Evolutionary conservation across 1,284 basidiomycete genomes (phyloP), one percentile per base, ranked within the genome.

Genomic region (Moesziomyces sp.): DNA sequence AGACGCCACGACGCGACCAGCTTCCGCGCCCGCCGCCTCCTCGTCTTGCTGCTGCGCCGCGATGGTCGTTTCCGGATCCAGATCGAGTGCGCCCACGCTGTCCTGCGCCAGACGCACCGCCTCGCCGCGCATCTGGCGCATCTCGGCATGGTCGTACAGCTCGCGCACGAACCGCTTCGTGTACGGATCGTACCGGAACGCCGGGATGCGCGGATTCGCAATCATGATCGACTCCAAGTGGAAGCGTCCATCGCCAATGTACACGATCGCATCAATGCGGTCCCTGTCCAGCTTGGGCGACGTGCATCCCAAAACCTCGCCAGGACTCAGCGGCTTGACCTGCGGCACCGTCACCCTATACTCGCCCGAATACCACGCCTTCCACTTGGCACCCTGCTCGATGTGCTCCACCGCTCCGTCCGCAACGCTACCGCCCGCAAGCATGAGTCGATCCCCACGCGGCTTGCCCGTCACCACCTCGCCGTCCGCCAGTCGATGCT

Each of bases 161-260:
- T 99, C 97, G 70, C 93, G 86, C 5, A 96, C 98, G 60, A 99
- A 88, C 80, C 95, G 95, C 85, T 99, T 99, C 33, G 93, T 94
- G 85, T 99, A 99, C 5, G 97, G 97, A 81, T 99, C 97, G 85
- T 98, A 99, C 30, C 97, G 90, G 87, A 97, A 99, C 0, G 97
- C 95, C 13, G 96, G 94, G 23, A 98, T 89, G n/a, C 88, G 86
- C 0, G 97, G 97, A 84, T 99, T 99, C 30, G 94, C 94, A 66
- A 99, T 98, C 97, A 99, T 99, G 84, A 98, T 95, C 14, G 93
- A 92, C 85, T 99, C 97, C 18, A 99, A 88, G 83, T 99, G 97
- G 86, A 99, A 99, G 14, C 97, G 90, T 19, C 97, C 97, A 81
- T 99, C 97, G 23, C 97, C 97, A 30, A 99, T 89, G 84, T 99